These are phyloP conservation scores for Trichoderma endophyticum DNA, from an alignment of 2,329 filamentous ascomycete genomes.

Conservation along the genomic window DNA sequence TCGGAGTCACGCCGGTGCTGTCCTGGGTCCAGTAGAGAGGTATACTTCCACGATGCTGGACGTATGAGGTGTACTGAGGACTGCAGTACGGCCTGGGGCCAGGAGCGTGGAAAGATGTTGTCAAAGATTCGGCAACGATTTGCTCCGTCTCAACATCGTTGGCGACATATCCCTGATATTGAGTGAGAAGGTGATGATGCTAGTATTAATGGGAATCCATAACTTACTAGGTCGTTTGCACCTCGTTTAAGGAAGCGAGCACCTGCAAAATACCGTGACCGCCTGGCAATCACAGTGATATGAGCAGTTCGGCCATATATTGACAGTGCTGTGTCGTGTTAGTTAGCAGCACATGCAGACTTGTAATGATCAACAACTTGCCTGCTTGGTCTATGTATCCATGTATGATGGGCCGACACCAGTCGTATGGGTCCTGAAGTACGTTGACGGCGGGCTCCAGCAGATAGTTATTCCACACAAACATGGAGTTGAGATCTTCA, in stretches of 20 bases:
- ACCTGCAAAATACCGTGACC: slow-evolving; percentile 90
- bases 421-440: slow-evolving; percentile 82
- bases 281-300: slow-evolving; percentile 87
- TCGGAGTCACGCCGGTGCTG: slow-evolving; percentile 89
- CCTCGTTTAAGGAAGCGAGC: slow-evolving; percentile 92
- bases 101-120: slow-evolving; percentile 92
- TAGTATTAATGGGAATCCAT: neutral
- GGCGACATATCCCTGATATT: slow-evolving; percentile 77
- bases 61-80: slow-evolving; percentile 90
- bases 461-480: slow-evolving; percentile 94
- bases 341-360: neutral
- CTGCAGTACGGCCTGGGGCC: slow-evolving; percentile 82
- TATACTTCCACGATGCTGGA: slow-evolving; percentile 95
- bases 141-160: slow-evolving; percentile 99
- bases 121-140: slow-evolving; percentile 90
- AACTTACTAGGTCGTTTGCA: slow-evolving; percentile 71
- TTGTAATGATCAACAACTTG: slow-evolving; percentile 23
- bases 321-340: slow-evolving; percentile 52
- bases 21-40: slow-evolving; percentile 98
- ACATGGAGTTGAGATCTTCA: slow-evolving; percentile 85
- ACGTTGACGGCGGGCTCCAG: slow-evolving; percentile 68
- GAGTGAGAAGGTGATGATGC: slow-evolving; percentile 2
- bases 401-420: slow-evolving; percentile 94
- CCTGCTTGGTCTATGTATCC: slow-evolving; percentile 91
- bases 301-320: slow-evolving; percentile 88